Evolutionary conservation across 495 filamentous ascomycete species (phyloP).

Genomic region (Trichocladium uniseriatum): DNA sequence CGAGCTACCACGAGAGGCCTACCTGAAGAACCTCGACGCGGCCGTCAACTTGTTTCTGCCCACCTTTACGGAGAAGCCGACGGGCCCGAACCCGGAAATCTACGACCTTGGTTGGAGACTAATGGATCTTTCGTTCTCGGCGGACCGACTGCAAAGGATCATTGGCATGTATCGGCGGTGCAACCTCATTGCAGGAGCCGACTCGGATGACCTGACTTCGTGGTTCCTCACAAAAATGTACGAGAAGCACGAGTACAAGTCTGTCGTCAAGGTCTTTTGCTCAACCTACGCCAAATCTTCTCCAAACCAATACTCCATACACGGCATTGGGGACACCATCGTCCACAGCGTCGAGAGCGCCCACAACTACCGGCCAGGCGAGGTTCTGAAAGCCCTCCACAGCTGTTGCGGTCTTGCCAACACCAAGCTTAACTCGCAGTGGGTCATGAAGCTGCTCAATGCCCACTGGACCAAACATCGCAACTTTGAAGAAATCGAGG

Average conservation of each 20-base stretch:
- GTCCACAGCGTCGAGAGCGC: slow-evolving; percentile 23
- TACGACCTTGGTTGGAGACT: slow-evolving; percentile 26
- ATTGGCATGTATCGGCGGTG: slow-evolving; percentile 27
- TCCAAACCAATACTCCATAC: slow-evolving; percentile 13
- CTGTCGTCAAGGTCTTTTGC: slow-evolving; percentile 20
- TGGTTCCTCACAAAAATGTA: slow-evolving; percentile 25
- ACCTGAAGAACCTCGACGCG: slow-evolving; percentile 12
- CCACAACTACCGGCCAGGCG: slow-evolving; percentile 16
- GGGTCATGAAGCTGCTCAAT: slow-evolving; percentile 27
- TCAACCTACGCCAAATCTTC: slow-evolving; percentile 21
- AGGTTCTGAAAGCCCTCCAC: slow-evolving; percentile 23
- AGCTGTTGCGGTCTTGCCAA: slow-evolving; percentile 2
- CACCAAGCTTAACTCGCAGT: slow-evolving; percentile 18
- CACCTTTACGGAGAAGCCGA: slow-evolving; percentile 22
- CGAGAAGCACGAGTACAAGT: slow-evolving; percentile 22
- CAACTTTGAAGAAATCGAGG: slow-evolving; percentile 18
- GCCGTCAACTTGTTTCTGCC: slow-evolving; percentile 30
- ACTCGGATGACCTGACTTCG: slow-evolving; percentile 7
- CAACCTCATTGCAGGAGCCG: slow-evolving; percentile 4
- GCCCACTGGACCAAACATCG: slow-evolving; percentile 23
- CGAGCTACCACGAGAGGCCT: neutral
- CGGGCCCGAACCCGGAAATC: slow-evolving; percentile 1
- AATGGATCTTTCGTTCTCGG: slow-evolving; percentile 18
- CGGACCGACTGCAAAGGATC: slow-evolving; percentile 10
- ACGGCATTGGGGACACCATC: slow-evolving; percentile 19